These are phyloP conservation scores for Mrakia hoshinonis DNA, from an alignment of 768 basidiomycete genomes.

Conservation along the genomic window DNA sequence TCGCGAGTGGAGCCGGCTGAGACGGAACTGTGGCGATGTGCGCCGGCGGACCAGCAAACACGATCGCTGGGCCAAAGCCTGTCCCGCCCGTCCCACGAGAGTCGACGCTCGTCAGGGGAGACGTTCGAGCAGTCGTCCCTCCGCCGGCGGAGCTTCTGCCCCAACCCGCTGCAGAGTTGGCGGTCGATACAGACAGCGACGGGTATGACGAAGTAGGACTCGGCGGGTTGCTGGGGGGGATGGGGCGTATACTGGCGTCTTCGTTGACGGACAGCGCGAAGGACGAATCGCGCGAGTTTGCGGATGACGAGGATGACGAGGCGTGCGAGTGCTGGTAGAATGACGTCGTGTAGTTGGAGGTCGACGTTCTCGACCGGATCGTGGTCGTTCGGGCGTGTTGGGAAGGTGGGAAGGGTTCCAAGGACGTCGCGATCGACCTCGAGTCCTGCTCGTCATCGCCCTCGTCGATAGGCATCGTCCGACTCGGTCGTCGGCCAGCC, in stretches of 20 bases:
- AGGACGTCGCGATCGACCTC: slow-evolving; percentile 18
- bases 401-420: slow-evolving; percentile 28
- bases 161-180: not conserved
- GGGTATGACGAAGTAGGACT: slow-evolving; percentile 67
- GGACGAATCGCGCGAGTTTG: not conserved
- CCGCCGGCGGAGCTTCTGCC: not conserved
- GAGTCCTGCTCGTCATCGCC: slow-evolving; percentile 23
- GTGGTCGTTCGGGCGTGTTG: slow-evolving; percentile 15
- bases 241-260: slow-evolving; percentile 80
- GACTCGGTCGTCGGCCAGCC: not conserved
- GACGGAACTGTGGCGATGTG: slow-evolving; percentile 25
- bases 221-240: slow-evolving; percentile 55
- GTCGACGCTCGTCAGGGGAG: slow-evolving; percentile 13
- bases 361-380: slow-evolving; percentile 2
- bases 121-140: slow-evolving; percentile 8
- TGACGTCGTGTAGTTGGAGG: slow-evolving; percentile 19
- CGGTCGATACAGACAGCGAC: slow-evolving; percentile 51
- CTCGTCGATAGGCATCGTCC: not conserved
- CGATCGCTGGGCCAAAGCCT: not conserved
- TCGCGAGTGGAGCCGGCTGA: not conserved
- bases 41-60: slow-evolving; percentile 13
- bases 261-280: slow-evolving; percentile 57
- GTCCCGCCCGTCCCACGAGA: not conserved
- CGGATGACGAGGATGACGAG: not conserved
- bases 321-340: slow-evolving; percentile 1